Percentiles rank a stretch among this genome's conserved stretches.
Conservation (phyloP, 2,329 filamentous ascomycete species). For the Ascosphaera apis region DNA sequence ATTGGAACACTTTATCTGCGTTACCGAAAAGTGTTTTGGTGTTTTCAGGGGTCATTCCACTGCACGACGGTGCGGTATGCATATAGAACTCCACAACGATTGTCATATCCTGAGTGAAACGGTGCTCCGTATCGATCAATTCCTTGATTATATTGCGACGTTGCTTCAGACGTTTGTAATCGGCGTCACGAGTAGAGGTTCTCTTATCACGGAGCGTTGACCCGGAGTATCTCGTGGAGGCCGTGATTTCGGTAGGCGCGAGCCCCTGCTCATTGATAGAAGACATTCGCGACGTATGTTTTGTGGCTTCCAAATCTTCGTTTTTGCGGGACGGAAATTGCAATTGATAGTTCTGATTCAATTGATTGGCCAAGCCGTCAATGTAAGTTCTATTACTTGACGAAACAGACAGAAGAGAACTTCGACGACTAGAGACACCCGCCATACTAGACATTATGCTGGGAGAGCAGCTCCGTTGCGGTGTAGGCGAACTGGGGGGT, state of each 20-base stretch:
- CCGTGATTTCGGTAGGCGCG: neutral
- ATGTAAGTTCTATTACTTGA: neutral
- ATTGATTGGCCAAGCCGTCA: neutral
- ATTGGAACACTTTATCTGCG: conserved; percentile 68
- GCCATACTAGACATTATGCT: neutral
- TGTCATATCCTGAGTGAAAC: conserved; percentile 86
- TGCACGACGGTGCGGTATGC: conserved; percentile 62
- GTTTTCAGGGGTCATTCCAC: conserved; percentile 59
- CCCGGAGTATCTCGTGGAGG: neutral
- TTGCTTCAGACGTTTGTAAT: conserved; percentile 38
- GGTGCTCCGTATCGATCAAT: conserved; percentile 74
- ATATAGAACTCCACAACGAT: conserved; percentile 97
- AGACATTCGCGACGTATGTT: neutral
- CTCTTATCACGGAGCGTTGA: conserved; percentile 2
- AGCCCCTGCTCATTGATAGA: neutral
- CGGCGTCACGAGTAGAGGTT: conserved; percentile 30
- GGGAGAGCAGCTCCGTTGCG: neutral
- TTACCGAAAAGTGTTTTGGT: conserved; percentile 84
- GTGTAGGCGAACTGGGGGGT: neutral
- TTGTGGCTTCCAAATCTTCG: neutral
- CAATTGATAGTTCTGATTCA: neutral
- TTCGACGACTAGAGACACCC: neutral
- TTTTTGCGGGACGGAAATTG: neutral
- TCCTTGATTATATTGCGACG: conserved; percentile 75
- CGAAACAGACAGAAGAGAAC: neutral